These are phyloP conservation scores for Musa troglodytarum DNA, from an alignment of 176 grass and related monocot genomes.

Conservation along the genomic window DNA sequence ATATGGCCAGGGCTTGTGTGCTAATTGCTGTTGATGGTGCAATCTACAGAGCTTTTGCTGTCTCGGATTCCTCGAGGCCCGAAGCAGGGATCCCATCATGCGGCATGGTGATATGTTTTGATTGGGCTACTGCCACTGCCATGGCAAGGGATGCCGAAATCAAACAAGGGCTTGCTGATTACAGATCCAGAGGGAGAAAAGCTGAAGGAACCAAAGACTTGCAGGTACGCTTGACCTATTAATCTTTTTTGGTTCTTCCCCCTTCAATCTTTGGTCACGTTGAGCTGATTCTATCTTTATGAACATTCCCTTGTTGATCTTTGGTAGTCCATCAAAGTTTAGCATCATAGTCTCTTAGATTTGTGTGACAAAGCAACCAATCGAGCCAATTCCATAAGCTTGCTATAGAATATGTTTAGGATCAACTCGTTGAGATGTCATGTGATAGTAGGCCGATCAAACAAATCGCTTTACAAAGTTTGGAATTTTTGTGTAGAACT, in stretches of 20 bases:
- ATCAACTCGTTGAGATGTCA: too few species aligned
- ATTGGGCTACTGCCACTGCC: conserved; percentile 80
- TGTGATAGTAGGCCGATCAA: too few species aligned
- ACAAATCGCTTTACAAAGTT: too few species aligned
- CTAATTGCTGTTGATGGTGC: conserved; percentile 62
- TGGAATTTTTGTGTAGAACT: too few species aligned
- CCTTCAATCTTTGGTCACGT: not conserved
- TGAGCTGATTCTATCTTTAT: not conserved
- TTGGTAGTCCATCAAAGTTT: not conserved
- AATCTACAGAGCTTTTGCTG: conserved; percentile 64
- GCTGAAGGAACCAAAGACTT: conserved; percentile 82
- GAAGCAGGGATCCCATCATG: conserved; percentile 75
- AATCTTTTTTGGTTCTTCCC: not conserved
- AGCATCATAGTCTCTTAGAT: not conserved
- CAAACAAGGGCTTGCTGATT: conserved; percentile 50
- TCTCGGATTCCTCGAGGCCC: conserved; percentile 88
- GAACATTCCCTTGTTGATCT: not conserved
- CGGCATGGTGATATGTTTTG: conserved; percentile 89
- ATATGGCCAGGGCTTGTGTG: conserved; percentile 72
- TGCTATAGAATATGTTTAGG: too few species aligned
- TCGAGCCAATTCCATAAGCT: not conserved
- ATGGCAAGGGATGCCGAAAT: conserved; percentile 91
- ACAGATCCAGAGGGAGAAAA: conserved; percentile 72
- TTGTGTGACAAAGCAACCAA: not conserved
- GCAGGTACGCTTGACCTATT: conserved; percentile 35